Evolutionary conservation across 768 basidiomycete species (phyloP).

Genomic region (Mycena maculata): DNA sequence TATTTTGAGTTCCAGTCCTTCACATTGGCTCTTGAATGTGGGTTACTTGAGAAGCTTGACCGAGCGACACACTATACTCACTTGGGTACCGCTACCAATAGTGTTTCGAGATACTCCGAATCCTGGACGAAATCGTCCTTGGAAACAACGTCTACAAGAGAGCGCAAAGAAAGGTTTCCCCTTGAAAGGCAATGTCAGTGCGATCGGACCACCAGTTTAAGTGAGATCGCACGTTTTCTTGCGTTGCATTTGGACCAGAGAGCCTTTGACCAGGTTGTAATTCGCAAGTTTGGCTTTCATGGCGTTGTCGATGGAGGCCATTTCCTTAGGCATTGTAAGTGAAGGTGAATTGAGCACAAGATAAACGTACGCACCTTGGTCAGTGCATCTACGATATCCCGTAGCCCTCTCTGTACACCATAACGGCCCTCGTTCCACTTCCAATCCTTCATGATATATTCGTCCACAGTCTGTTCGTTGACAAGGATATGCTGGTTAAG

Average conservation of each 20-base stretch:
- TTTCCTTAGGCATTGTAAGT: slow-evolving; percentile 70
- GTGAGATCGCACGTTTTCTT: slow-evolving; percentile 80
- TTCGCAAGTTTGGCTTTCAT: slow-evolving; percentile 92
- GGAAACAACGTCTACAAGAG: slow-evolving; percentile 86
- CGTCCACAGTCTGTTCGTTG: slow-evolving; percentile 82
- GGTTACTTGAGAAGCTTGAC: slow-evolving; percentile 32
- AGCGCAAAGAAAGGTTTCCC: slow-evolving; percentile 94
- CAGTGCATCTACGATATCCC: slow-evolving; percentile 87
- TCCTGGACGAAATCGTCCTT: slow-evolving; percentile 85
- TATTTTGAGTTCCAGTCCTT: slow-evolving; percentile 94
- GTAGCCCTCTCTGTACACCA: slow-evolving; percentile 81
- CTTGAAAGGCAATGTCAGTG: slow-evolving; percentile 53
- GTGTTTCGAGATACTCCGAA: slow-evolving; percentile 94
- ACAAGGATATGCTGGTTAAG: slow-evolving; percentile 81
- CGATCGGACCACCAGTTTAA: background rate
- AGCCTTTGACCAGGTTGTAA: slow-evolving; percentile 95
- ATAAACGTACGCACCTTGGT: slow-evolving; percentile 70
- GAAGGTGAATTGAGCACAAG: slow-evolving; percentile 9
- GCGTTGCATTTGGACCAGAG: slow-evolving; percentile 90
- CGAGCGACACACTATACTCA: slow-evolving; percentile 50
- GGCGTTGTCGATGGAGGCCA: slow-evolving; percentile 92
- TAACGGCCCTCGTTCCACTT: slow-evolving; percentile 95
- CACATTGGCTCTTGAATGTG: slow-evolving; percentile 66
- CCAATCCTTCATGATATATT: slow-evolving; percentile 86
- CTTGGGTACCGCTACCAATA: slow-evolving; percentile 95